Conservation (phyloP, 2,329 filamentous ascomycete genomes). For the Monilinia fructigena region DNA sequence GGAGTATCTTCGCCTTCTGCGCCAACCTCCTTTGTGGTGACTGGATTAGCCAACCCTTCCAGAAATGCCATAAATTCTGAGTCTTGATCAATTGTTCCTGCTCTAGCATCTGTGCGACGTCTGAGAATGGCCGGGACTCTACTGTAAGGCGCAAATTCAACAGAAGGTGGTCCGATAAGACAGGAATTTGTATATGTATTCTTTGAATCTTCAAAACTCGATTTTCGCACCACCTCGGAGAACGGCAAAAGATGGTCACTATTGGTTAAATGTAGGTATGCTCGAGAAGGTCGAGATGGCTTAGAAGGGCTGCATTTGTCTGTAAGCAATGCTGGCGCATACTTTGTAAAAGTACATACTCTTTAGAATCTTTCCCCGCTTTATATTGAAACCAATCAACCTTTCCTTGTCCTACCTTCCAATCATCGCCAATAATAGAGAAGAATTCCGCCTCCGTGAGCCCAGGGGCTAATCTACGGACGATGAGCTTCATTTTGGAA, state of each 20-base stretch:
- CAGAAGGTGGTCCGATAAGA: constrained; percentile 72
- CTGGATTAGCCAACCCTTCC: constrained; percentile 75
- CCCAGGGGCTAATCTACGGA: constrained; percentile 82
- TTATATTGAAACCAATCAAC: constrained; percentile 80
- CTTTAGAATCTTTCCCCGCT: constrained; percentile 74
- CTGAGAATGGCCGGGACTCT: constrained; percentile 70
- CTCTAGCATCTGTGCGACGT: constrained; percentile 74
- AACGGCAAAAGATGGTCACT: constrained; percentile 66
- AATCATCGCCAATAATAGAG: constrained; percentile 70
- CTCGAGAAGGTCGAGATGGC: constrained; percentile 74
- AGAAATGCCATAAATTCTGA: constrained; percentile 93
- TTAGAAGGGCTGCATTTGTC: constrained; percentile 66
- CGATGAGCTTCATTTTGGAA: constrained; percentile 73
- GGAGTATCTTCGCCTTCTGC: constrained; percentile 37
- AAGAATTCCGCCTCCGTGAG: constrained; percentile 79
- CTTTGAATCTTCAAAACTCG: constrained; percentile 77
- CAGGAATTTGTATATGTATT: constrained; percentile 70
- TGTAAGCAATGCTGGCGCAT: constrained; percentile 20
- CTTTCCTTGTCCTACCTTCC: constrained; percentile 76
- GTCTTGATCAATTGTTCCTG: constrained; percentile 95
- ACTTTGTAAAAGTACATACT: constrained; percentile 54
- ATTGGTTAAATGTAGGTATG: constrained; percentile 78
- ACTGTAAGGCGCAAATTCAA: constrained; percentile 82
- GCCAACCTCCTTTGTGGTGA: constrained; percentile 48
- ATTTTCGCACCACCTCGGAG: constrained; percentile 65